These are phyloP conservation scores for Candida awuae DNA, from an alignment of 805 yeast species.

Conservation along the genomic window DNA sequence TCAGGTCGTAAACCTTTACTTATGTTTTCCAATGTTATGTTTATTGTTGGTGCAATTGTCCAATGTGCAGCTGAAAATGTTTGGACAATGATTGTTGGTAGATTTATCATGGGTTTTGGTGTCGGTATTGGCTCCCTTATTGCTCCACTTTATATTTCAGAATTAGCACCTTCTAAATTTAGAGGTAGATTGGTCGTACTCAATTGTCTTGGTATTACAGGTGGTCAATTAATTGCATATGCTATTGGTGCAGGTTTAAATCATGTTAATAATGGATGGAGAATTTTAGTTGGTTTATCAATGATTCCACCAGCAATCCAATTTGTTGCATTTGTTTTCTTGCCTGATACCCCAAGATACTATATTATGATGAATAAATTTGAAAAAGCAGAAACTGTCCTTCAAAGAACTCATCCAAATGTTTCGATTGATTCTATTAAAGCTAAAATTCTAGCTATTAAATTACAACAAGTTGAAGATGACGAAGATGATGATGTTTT, in stretches of 20 bases:
- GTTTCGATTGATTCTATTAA: constrained; percentile 59
- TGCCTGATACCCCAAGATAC: constrained; percentile 94
- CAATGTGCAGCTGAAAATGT: constrained; percentile 76
- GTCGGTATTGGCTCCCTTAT: constrained; percentile 92
- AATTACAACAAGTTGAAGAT: constrained; percentile 32
- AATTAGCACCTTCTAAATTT: constrained; percentile 84
- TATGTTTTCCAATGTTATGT: constrained; percentile 73
- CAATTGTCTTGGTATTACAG: constrained; percentile 84
- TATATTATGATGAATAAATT: constrained; percentile 63
- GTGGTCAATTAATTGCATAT: constrained; percentile 92
- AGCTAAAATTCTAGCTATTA: constrained; percentile 58
- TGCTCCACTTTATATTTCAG: constrained; percentile 90
- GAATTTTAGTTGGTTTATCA: constrained; percentile 83
- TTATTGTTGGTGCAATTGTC: constrained; percentile 74
- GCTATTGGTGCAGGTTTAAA: constrained; percentile 86
- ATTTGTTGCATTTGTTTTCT: constrained; percentile 65
- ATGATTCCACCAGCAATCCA: constrained; percentile 81
- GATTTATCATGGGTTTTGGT: constrained; percentile 92
- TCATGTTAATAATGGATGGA: constrained; percentile 78
- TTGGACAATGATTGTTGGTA: constrained; percentile 89
- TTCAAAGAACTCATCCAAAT: constrained; percentile 52
- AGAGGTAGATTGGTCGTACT: constrained; percentile 87
- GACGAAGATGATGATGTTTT: constrained; percentile 35
- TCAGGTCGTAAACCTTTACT: constrained; percentile 82
- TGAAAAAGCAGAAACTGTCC: constrained; percentile 60